Evolutionary conservation across 345 rosid genomes (phyloP).

Genomic region (Physaria fendleri): DNA sequence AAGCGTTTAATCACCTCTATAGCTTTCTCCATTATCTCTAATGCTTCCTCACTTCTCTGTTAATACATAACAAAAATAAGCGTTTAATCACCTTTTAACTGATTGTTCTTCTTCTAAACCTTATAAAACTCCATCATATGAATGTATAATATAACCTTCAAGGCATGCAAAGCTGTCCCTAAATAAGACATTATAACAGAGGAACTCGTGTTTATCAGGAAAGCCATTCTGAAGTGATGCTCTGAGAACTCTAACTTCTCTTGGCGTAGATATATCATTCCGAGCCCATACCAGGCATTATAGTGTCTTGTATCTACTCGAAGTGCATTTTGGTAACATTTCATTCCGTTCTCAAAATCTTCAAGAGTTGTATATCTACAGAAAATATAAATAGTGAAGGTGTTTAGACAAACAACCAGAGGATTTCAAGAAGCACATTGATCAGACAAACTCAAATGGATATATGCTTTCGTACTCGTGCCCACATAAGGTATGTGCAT

Average conservation of each 20-base stretch:
- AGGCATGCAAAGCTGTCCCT: conserved; percentile 81
- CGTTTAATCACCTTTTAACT: conserved; percentile 3
- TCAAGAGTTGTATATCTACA: conserved; percentile 79
- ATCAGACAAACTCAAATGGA: neutral
- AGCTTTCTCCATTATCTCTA: conserved; percentile 88
- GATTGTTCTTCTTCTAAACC: neutral
- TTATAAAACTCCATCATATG: neutral
- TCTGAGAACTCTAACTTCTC: conserved; percentile 92
- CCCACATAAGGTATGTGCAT: conserved; percentile 92
- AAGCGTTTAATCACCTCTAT: conserved; percentile 29
- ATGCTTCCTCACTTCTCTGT: conserved; percentile 86
- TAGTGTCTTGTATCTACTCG: conserved; percentile 89
- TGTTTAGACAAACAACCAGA: conserved; percentile 8
- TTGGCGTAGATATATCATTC: conserved; percentile 89
- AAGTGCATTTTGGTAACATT: conserved; percentile 88
- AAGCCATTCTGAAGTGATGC: conserved; percentile 94
- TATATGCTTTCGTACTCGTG: conserved; percentile 65
- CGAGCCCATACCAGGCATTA: conserved; percentile 97
- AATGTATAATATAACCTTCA: conserved; percentile 43
- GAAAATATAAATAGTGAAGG: conserved; percentile 5
- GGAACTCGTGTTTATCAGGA: conserved; percentile 72
- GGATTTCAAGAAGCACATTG: neutral
- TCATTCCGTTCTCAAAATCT: conserved; percentile 93
- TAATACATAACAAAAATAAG: neutral
- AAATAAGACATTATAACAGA: conserved; percentile 96